Percentiles rank a stretch among this genome's conserved stretches.
Conservation (phyloP, 2,329 filamentous ascomycete species). For the Pyrenophora graminea region DNA sequence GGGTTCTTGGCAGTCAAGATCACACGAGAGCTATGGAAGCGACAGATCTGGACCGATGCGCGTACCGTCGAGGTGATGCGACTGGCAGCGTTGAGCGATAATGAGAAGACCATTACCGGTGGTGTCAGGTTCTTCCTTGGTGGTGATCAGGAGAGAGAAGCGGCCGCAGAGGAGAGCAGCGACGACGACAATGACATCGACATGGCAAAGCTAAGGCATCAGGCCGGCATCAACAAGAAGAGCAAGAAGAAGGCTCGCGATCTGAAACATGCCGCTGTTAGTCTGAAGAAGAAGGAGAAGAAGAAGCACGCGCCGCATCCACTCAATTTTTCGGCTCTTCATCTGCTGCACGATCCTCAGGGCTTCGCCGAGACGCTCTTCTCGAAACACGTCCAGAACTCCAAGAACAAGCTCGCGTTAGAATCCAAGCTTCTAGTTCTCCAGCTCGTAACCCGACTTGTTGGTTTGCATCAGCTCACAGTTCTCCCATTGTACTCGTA, state of each 20-base stretch:
- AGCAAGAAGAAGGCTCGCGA: conserved; percentile 81
- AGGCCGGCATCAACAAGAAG: conserved; percentile 94
- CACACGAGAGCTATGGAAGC: conserved; percentile 92
- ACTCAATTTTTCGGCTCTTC: conserved; percentile 94
- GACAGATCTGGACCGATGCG: conserved; percentile 92
- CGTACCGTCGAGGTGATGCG: conserved; percentile 99
- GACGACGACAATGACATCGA: conserved; percentile 75
- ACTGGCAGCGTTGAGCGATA: conserved; percentile 83
- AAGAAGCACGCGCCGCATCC: conserved; percentile 87
- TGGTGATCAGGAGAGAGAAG: conserved; percentile 93
- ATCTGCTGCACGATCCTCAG: conserved; percentile 91
- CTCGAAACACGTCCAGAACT: conserved; percentile 85
- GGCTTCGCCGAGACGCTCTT: conserved; percentile 90
- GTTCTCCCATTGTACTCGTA: conserved; percentile 92
- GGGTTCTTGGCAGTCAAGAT: conserved; percentile 96
- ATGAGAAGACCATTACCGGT: conserved; percentile 87
- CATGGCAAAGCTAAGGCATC: conserved; percentile 79
- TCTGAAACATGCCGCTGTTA: conserved; percentile 79
- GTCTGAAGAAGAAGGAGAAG: conserved; percentile 76
- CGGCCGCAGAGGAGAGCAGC: conserved; percentile 79
- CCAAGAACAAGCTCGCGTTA: conserved; percentile 80
- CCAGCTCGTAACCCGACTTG: conserved; percentile 85
- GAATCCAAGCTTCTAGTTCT: conserved; percentile 90
- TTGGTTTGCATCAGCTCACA: conserved; percentile 90
- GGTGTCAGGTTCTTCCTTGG: conserved; percentile 94